These are phyloP conservation scores for Nakazawaea siamensis DNA, from an alignment of 805 yeast species.

Conservation along the genomic window DNA sequence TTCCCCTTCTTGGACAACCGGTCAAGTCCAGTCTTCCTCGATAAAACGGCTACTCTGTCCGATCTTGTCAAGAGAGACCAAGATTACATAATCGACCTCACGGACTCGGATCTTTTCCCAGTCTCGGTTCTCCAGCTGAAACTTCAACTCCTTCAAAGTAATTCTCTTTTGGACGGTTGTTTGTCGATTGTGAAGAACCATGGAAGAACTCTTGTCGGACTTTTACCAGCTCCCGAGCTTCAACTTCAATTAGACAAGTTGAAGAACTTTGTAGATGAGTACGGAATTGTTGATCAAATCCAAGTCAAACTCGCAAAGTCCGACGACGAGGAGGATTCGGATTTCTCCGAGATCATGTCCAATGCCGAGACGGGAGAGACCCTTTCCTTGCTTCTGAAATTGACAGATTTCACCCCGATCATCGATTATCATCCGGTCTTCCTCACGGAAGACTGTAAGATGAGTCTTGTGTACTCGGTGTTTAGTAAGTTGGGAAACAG, in stretches of 20 bases:
- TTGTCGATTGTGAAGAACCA: constrained; percentile 28
- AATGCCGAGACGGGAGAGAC: constrained; percentile 1
- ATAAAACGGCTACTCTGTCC: constrained; percentile 26
- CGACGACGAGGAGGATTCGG: constrained; percentile 5
- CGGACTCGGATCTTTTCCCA: constrained; percentile 26
- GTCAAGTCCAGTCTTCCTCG: constrained; percentile 23
- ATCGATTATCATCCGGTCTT: constrained; percentile 40
- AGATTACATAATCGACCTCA: constrained; percentile 13
- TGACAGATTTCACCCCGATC: constrained; percentile 31
- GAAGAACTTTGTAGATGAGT: constrained; percentile 20
- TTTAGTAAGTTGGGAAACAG: constrained; percentile 46
- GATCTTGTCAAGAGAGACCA: constrained; percentile 25
- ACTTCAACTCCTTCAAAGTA: constrained; percentile 27
- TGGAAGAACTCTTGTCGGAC: constrained; percentile 25
- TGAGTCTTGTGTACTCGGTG: constrained; percentile 40
- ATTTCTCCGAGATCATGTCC: neutral
- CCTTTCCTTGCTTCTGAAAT: constrained; percentile 14
- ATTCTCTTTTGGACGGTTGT: constrained; percentile 43
- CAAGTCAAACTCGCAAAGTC: constrained; percentile 17
- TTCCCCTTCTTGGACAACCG: constrained; percentile 45
- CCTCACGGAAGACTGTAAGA: constrained; percentile 37
- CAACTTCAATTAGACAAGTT: constrained; percentile 43
- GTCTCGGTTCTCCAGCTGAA: constrained; percentile 24
- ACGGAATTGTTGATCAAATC: constrained; percentile 21
- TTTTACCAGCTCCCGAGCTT: constrained; percentile 41